These are phyloP conservation scores for Earliella scabrosa DNA, from an alignment of 1,284 basidiomycete genomes.

Conservation along the genomic window DNA sequence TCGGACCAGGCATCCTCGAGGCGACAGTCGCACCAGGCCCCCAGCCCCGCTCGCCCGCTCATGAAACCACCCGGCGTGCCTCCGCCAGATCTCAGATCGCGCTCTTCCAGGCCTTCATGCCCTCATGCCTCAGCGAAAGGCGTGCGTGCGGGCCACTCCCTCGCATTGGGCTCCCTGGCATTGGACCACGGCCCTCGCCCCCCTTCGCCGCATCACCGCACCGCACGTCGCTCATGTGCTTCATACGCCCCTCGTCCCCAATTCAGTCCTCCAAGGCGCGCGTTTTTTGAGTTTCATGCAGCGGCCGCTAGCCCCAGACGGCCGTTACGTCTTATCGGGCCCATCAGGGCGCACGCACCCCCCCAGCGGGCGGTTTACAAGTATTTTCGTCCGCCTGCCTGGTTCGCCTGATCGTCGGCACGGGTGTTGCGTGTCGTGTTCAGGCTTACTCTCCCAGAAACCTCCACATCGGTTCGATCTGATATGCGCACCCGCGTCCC, in stretches of 20 bases:
- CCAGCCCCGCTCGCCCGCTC: too few species aligned
- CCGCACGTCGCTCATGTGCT: too few species aligned
- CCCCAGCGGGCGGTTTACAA: not conserved
- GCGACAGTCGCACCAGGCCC: too few species aligned
- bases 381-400: not conserved
- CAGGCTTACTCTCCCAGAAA: not conserved
- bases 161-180: too few species aligned
- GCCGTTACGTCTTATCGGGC: conserved; percentile 1
- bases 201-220: too few species aligned
- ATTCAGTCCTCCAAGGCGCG: not conserved
- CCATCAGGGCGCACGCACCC: not conserved
- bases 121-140: too few species aligned
- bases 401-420: not conserved
- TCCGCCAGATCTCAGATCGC: too few species aligned
- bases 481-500: not conserved
- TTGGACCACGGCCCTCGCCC: too few species aligned
- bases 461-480: not conserved
- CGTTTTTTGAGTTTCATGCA: not conserved
- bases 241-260: not conserved
- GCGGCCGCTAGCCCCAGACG: not conserved
- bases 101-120: too few species aligned
- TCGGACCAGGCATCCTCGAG: not conserved
- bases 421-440: not conserved
- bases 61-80: too few species aligned
- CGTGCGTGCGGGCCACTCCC: too few species aligned